Base-by-base conservation (phyloP, 2,329 filamentous ascomycete genomes). In the Dactylella cylindrospora region DNA sequence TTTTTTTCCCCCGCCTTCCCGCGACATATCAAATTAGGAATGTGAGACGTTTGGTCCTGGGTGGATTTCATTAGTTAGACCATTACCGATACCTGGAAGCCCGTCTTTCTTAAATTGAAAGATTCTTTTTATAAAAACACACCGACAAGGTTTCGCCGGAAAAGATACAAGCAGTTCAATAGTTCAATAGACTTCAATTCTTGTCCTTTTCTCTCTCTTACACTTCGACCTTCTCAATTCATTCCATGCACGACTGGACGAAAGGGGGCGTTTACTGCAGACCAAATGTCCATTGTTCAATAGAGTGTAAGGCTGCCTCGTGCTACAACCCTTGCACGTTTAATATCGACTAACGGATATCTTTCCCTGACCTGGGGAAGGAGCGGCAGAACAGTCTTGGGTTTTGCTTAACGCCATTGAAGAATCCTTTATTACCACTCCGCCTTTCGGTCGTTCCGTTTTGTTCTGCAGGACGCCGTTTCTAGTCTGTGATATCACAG, bases 1-100 rank as follows among this genome's bases (percentile, higher is more conserved):
- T n/a, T n/a, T n/a, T n/a, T 61, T 47, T 46, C 55, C 55, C 47
- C 55, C 55, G 52, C 49, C 47, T 41, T 53, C 40, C 55, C 40
- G 46, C 39, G 22, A 52, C 28, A n/a, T 39, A 22, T 61, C 55
- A 28, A 43, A 61, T 61, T 61, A 61, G 55, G 55, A 61, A 61
- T 53, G 55, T 61, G 28, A 22, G 41, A 53, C 28, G 44, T 52
- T 26, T 31, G 35, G 32, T 39, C 32, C 25, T 43, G 47, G 49
- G 41, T 47, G 52, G 41, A 47, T 47, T 61, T 61, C 47, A 7
- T 52, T n/a, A 38, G 38, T 41, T 38, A 53, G 47, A 52, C 43
- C 41, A 38, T 50, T 17, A n/a, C n/a, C n/a, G 23, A 44, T 43
- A 31, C 52, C 44, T 46, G 50, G 41, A 15, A 39, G 12, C 6